These are phyloP conservation scores for Claviceps fusiformis DNA, from an alignment of 2,329 filamentous ascomycete genomes.

Conservation along the genomic window DNA sequence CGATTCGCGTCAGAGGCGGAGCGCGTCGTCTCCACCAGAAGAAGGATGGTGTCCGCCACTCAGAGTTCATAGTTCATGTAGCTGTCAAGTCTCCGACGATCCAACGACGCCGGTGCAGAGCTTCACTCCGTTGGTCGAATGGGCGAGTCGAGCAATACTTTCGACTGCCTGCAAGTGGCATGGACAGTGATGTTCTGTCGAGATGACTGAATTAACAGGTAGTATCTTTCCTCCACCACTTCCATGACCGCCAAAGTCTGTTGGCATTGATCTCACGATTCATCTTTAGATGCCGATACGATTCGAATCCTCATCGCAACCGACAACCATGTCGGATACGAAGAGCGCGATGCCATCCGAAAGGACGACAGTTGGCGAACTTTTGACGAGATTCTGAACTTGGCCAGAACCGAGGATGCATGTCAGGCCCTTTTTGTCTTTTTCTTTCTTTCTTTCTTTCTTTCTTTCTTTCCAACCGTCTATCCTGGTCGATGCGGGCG, in stretches of 20 bases:
- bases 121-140: background rate
- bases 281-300: slow-evolving; percentile 50
- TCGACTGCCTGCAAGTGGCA: background rate
- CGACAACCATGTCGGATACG: slow-evolving; percentile 95
- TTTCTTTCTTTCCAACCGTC: background rate
- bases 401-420: slow-evolving; percentile 74
- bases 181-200: background rate
- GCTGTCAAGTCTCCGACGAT: background rate
- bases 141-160: background rate
- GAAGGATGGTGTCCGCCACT: background rate
- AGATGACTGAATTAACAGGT: slow-evolving; percentile 6
- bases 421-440: slow-evolving; percentile 5
- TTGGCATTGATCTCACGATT: background rate
- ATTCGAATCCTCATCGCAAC: slow-evolving; percentile 91
- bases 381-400: slow-evolving; percentile 87
- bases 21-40: slow-evolving; percentile 4
- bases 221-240: background rate
- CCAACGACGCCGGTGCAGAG: background rate
- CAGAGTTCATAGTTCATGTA: background rate
- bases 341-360: slow-evolving; percentile 84
- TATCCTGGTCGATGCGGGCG: background rate
- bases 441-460: background rate
- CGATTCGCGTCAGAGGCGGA: slow-evolving; percentile 11
- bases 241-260: no score
- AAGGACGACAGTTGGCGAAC: slow-evolving; percentile 94